Percentiles rank a stretch among this genome's conserved stretches.
These are phyloP conservation scores for Lanmaoa rubissima DNA, from an alignment of 768 basidiomycete genomes.

Conservation along the genomic window DNA sequence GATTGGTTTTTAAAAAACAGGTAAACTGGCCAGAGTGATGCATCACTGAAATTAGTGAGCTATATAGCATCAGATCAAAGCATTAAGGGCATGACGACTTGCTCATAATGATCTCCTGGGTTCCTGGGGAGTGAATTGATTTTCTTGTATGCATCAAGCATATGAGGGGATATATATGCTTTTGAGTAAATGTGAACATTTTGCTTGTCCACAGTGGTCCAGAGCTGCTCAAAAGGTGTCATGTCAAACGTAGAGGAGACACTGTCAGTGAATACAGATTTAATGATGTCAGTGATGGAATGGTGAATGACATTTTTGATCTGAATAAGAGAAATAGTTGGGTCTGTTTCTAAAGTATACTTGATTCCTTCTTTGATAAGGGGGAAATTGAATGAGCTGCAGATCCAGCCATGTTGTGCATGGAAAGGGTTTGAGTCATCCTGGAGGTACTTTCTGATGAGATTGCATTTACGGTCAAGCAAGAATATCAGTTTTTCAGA, in stretches of 20 bases:
- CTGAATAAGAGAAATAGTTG: no score
- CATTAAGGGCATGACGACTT: slow-evolving; percentile 14
- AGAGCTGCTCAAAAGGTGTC: neutral
- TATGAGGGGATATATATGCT: no score
- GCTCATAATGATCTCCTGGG: slow-evolving; percentile 1
- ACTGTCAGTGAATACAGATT: neutral
- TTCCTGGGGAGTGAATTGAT: neutral
- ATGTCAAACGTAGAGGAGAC: neutral
- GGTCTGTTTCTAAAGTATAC: no score
- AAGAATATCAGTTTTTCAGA: neutral
- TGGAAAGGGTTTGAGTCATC: slow-evolving; percentile 6
- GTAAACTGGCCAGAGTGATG: slow-evolving; percentile 30
- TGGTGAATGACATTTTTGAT: neutral
- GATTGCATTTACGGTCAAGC: neutral
- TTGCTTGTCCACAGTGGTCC: neutral
- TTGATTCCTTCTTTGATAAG: no score
- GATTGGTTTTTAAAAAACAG: slow-evolving; percentile 19
- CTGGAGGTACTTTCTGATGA: neutral
- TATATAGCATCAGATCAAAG: slow-evolving; percentile 28
- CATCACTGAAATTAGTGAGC: slow-evolving; percentile 29
- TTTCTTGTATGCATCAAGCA: neutral
- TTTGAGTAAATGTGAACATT: neutral
- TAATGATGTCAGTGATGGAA: neutral
- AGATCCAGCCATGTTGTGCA: slow-evolving; percentile 5
- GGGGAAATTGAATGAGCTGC: neutral